Conservation (phyloP, 805 yeast species). For the Komagataella pastoris region DNA sequence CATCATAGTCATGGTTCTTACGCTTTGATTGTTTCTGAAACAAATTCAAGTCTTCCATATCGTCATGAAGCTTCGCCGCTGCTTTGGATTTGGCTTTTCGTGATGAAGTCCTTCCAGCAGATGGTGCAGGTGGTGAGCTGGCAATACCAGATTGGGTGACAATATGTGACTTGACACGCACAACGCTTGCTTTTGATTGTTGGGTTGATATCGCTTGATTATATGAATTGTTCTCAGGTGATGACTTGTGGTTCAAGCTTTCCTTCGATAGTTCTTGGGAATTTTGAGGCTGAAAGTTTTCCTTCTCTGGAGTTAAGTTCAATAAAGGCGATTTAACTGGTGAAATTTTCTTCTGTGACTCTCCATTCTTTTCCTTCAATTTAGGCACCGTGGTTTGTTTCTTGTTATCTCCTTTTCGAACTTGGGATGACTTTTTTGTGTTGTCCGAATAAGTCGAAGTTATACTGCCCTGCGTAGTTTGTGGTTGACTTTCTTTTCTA, state of each 20-base stretch:
- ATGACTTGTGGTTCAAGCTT: not conserved
- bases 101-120: slow-evolving; percentile 7
- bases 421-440: not conserved
- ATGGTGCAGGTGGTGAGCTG: not conserved
- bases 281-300: not conserved
- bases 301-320: slow-evolving; percentile 6
- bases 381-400: not conserved
- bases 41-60: slow-evolving; percentile 54
- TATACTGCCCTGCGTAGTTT: not conserved
- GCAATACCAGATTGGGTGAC: not conserved
- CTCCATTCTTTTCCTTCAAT: not conserved
- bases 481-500: not conserved
- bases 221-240: not conserved
- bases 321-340: not conserved
- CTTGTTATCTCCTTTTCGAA: not conserved
- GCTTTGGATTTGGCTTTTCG: slow-evolving; percentile 60
- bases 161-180: not conserved
- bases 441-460: not conserved
- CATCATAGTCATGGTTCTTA: slow-evolving; percentile 15
- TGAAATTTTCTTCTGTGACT: not conserved
- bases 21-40: slow-evolving; percentile 42
- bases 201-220: not conserved
- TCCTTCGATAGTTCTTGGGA: not conserved
- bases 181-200: not conserved
- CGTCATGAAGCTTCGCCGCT: slow-evolving; percentile 47